Evolutionary conservation across 179 eudicot species (phyloP), one percentile per base, ranked within the genome.

Genomic region (Carnegiea gigantea): DNA sequence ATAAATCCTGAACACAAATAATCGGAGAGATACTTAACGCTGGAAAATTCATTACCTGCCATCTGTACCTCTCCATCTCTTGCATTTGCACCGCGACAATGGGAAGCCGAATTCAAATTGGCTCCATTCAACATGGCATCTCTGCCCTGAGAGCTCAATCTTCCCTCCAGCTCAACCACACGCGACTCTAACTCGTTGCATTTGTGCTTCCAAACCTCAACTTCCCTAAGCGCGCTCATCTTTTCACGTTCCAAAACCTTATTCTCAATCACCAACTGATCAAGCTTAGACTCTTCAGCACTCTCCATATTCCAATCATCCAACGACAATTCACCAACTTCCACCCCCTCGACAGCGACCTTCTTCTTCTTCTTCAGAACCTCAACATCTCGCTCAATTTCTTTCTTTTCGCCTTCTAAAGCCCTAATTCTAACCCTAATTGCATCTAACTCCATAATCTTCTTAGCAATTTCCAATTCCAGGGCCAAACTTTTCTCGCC

Each of bases 161-260:
- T 83, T 54, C 70, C 82, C 87, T 87, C 86, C 85, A 90, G 80
- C 79, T 84, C 83, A 54, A 67, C 6, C 54, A 92, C 21, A 60
- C 83, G 84, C 23, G 49, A 77, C 87, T 90, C 91, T 78, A 94
- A 71, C 6, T 89, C 89, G 84, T 68, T 49, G 64, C 85, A 88
- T 82, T 90, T 94, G 60, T 38, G 70, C 84, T 90, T 89, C 92
- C 88, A 90, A 54, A 33, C 71, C 64, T 84, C 90, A 24, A 79
- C 86, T 77, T 86, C 89, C 36, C 30, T 82, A 78, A 90, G 83
- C 43, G 90, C 91, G 48, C 26, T 43, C n/a, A 46, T 79, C 85
- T 88, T 94, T 84, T 91, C 94, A 84, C 87, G 89, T 48, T 88
- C 87, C 91, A 90, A 85, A 77, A 86, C 92, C 44, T 79, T 86